phyloP scores from a whole-genome alignment of 2,329 filamentous ascomycete genomes.

The Zymoseptoria ardabiliae region DNA sequence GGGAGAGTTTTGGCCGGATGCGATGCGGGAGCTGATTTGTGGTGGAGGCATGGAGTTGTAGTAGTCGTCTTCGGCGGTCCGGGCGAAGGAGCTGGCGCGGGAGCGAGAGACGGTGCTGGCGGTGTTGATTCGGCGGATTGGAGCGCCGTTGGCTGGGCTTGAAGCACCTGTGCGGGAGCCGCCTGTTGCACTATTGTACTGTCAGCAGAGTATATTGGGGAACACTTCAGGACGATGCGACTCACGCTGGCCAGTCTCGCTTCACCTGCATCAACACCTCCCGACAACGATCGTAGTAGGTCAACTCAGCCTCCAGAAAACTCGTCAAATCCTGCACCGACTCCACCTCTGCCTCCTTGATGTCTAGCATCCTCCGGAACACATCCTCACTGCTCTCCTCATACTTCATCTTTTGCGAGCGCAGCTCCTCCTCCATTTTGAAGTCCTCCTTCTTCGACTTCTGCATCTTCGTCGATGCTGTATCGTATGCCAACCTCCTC shows the following conservation, averaged over 20 bases:
- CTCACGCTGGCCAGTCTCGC: constrained; percentile 60
- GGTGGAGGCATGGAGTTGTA: constrained; percentile 45
- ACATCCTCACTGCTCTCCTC: constrained; percentile 94
- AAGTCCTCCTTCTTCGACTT: constrained; percentile 94
- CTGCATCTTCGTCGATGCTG: constrained; percentile 80
- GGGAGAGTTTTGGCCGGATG: constrained; percentile 36
- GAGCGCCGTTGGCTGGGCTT: constrained; percentile 19
- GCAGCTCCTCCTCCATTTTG: constrained; percentile 83
- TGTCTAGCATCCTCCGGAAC: constrained; percentile 85
- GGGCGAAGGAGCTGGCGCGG: constrained; percentile 54
- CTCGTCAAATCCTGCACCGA: constrained; percentile 69
- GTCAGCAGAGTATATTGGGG: not conserved
- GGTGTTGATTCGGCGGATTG: constrained; percentile 34
- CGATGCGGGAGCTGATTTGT: constrained; percentile 43
- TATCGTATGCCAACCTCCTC: constrained; percentile 82
- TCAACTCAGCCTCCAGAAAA: constrained; percentile 82
- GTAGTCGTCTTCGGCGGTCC: constrained; percentile 49
- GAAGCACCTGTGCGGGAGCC: constrained; percentile 21
- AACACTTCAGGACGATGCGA: constrained; percentile 23
- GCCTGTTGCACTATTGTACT: constrained; percentile 13
- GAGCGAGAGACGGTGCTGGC: constrained; percentile 42
- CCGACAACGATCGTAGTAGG: constrained; percentile 83
- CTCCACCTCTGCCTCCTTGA: constrained; percentile 84
- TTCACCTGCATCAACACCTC: constrained; percentile 69
- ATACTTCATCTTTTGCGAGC: constrained; percentile 87